These are phyloP conservation scores for Cutaneotrichosporon sp. DNA, from an alignment of 1,284 basidiomycete genomes.

Conservation along the genomic window DNA sequence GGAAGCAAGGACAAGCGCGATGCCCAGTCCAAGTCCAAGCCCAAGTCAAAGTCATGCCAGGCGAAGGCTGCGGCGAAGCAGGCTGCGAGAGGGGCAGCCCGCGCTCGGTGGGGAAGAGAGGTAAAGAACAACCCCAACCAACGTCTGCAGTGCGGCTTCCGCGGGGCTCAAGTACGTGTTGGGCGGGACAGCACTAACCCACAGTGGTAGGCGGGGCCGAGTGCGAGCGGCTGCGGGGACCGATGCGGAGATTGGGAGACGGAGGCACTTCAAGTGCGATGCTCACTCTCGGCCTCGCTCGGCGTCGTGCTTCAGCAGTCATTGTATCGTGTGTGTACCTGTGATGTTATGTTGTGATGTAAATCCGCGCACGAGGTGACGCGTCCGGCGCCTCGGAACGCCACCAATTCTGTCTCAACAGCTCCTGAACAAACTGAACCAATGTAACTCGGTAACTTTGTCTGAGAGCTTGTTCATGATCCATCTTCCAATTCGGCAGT, in stretches of 20 bases:
- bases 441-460: too few species aligned
- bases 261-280: too few species aligned
- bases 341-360: background rate
- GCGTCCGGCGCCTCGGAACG: too few species aligned
- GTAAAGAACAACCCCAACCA: background rate
- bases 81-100: background rate
- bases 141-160: constrained; percentile 3
- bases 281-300: too few species aligned
- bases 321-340: background rate
- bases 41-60: background rate
- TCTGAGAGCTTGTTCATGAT: too few species aligned
- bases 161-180: background rate
- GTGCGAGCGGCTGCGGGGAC: background rate
- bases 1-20: background rate
- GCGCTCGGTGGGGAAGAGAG: background rate
- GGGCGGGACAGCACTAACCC: constrained; percentile 1
- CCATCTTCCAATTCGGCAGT: too few species aligned
- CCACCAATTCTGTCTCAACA: too few species aligned
- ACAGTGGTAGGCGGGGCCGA: background rate
- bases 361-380: too few species aligned
- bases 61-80: background rate
- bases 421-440: too few species aligned
- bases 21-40: background rate
- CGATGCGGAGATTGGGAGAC: too few species aligned
- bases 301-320: too few species aligned